These are phyloP conservation scores for Yarrowia galli DNA, from an alignment of 1,139 yeast genomes.

Conservation along the genomic window DNA sequence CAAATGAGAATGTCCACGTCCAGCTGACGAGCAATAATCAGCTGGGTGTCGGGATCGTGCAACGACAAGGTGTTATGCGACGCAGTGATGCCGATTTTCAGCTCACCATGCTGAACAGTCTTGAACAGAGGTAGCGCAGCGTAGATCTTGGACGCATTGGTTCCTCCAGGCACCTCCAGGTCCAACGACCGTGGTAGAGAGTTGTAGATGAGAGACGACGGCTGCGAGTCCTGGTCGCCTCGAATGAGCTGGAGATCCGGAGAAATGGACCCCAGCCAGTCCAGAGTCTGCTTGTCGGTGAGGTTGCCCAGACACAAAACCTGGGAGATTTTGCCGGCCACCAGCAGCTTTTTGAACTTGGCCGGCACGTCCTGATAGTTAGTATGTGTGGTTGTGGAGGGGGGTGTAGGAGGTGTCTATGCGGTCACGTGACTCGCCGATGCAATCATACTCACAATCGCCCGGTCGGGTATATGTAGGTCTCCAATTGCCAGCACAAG, in stretches of 20 bases:
- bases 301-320: conserved; percentile 88
- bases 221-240: conserved; percentile 69
- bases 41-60: conserved; percentile 82
- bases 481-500: conserved; percentile 90
- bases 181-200: conserved; percentile 30
- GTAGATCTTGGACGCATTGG: conserved; percentile 41
- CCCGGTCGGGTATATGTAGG: conserved; percentile 86
- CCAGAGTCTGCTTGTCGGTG: conserved; percentile 67
- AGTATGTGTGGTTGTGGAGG: conserved; percentile 1
- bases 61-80: conserved; percentile 87
- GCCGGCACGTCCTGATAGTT: conserved; percentile 47
- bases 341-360: conserved; percentile 70
- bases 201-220: conserved; percentile 15
- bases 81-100: conserved; percentile 83
- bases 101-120: conserved; percentile 70
- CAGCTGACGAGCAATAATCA: conserved; percentile 84
- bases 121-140: conserved; percentile 65
- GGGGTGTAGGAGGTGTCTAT: too few relatives aligned
- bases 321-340: conserved; percentile 82
- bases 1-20: conserved; percentile 92
- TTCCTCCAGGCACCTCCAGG: conserved; percentile 25
- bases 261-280: conserved; percentile 70
- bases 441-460: conserved; percentile 56
- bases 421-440: background rate
- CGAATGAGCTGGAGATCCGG: conserved; percentile 77